Base-by-base conservation (phyloP, 2,329 filamentous ascomycete genomes). In the Aspergillus sp. region DNA sequence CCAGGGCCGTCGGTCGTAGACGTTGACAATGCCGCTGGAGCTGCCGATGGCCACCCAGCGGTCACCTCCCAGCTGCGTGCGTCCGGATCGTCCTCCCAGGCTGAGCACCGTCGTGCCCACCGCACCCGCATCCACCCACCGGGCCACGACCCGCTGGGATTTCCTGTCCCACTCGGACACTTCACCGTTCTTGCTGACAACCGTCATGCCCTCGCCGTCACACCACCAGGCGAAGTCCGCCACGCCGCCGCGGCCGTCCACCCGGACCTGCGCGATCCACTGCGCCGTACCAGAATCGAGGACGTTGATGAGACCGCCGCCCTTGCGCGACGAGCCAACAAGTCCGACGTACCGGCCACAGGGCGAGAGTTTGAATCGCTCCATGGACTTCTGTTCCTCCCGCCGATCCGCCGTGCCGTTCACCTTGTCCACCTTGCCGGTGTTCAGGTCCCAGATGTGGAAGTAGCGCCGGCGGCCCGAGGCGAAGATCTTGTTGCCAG, bases 181-280 rank as follows among this genome's bases (percentile, higher is more conserved):
- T 71, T 96, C 91, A 24, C 95, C 95, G 66, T 90, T 92, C 75
- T 90, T 93, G 61, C 91, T 92, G 1, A 90, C 86, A 47, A 96
- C 90, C 0, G 87, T 89, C 69, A 99, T 81, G 4, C 93, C 94
- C 46, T 88, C 85, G 36, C 93, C 90, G 62, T 91, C 87, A 55
- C 86, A 84, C 93, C 93, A 97, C 95, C 95, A 99, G 1, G 86
- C 87, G 70, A 97, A 96, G 74, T 97, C 94, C 1, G 91, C 90
- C 52, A 98, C 88, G 42, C 93, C 93, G 54, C 92, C 88, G 52
- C 86, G 84, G 64, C 90, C 89, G 69, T 97, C 91, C 50, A 97
- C 82, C 45, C 93, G 85, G 14, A 90, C 91, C 65, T 94, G 88
- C 0, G 90, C 86, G 51, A 92, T 81, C 94, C 94, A 98, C 78